phyloP scores from a whole-genome alignment of 169 alveolate species.

The Cystoisospora suis region DNA sequence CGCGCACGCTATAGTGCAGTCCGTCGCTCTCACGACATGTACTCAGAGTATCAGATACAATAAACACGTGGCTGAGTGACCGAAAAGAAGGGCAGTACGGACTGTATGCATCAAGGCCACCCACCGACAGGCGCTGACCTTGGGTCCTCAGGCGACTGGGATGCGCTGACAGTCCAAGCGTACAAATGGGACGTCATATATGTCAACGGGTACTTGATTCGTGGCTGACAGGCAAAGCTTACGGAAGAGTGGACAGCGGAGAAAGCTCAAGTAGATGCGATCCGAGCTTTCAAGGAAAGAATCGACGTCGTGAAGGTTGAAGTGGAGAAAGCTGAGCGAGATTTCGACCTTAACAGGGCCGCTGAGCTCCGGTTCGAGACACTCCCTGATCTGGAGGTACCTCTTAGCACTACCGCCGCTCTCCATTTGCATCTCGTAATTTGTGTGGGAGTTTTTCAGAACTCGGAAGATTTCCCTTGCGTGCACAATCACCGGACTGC shows the following conservation, averaged over 20 bases:
- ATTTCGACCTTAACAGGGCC: slow-evolving; percentile 82
- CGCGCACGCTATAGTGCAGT: no score
- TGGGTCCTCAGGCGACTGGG: background rate
- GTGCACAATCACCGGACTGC: no score
- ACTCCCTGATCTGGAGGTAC: slow-evolving; percentile 83
- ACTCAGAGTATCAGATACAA: no score
- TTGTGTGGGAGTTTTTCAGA: no score
- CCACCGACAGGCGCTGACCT: no score
- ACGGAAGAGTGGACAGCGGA: slow-evolving; percentile 69
- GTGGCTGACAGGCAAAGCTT: slow-evolving; percentile 44
- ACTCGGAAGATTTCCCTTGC: no score
- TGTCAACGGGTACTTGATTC: slow-evolving; percentile 9
- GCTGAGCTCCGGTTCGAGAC: slow-evolving; percentile 87
- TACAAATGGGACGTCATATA: background rate
- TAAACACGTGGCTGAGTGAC: no score
- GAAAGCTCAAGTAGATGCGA: slow-evolving; percentile 81
- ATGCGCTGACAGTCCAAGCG: background rate
- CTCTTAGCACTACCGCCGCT: no score
- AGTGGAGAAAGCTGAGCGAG: slow-evolving; percentile 87
- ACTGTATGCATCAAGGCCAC: no score
- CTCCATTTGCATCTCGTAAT: no score
- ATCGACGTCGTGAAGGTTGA: slow-evolving; percentile 87
- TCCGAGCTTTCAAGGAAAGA: slow-evolving; percentile 82
- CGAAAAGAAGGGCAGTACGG: no score
- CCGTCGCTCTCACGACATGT: no score